Percentiles rank a stretch among this genome's conserved stretches.
Evolutionary conservation across 805 yeast species (phyloP).

Genomic region (Komagataella pseudopastoris): DNA sequence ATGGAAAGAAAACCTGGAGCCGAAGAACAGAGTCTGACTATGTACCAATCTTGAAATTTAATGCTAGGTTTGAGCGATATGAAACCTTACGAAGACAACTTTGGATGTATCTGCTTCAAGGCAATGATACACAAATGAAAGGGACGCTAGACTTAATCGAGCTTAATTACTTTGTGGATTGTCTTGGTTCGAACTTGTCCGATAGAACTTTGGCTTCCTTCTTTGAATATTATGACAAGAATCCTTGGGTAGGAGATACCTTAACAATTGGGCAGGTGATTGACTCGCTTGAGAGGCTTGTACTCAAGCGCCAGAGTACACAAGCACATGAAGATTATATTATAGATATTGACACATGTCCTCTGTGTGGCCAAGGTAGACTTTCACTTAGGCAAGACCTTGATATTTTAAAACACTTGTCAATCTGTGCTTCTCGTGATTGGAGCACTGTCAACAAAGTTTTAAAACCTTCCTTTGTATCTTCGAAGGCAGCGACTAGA

Average conservation of each 20-base stretch:
- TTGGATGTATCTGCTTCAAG: slow-evolving; percentile 51
- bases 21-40: slow-evolving; percentile 19
- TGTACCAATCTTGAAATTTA: slow-evolving; percentile 41
- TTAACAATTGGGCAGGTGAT: slow-evolving; percentile 30
- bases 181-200: slow-evolving; percentile 42
- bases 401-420: slow-evolving; percentile 77
- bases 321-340: slow-evolving; percentile 16
- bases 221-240: slow-evolving; percentile 28
- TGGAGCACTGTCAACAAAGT: slow-evolving; percentile 58
- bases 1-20: slow-evolving; percentile 18
- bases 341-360: slow-evolving; percentile 61
- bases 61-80: slow-evolving; percentile 59
- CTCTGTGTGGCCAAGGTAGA: slow-evolving; percentile 58
- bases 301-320: slow-evolving; percentile 7
- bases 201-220: slow-evolving; percentile 42
- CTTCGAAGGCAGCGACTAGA: slow-evolving; percentile 71
- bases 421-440: slow-evolving; percentile 71
- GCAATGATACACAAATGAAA: slow-evolving; percentile 31
- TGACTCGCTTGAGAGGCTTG: slow-evolving; percentile 30
- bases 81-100: slow-evolving; percentile 47
- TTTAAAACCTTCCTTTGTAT: slow-evolving; percentile 55
- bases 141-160: slow-evolving; percentile 42
- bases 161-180: slow-evolving; percentile 48
- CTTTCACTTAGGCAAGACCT: slow-evolving; percentile 37
- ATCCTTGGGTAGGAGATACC: slow-evolving; percentile 41